phyloP scores from a whole-genome alignment of 2,329 filamentous ascomycete genomes.

The Penicillium brevicompactum region DNA sequence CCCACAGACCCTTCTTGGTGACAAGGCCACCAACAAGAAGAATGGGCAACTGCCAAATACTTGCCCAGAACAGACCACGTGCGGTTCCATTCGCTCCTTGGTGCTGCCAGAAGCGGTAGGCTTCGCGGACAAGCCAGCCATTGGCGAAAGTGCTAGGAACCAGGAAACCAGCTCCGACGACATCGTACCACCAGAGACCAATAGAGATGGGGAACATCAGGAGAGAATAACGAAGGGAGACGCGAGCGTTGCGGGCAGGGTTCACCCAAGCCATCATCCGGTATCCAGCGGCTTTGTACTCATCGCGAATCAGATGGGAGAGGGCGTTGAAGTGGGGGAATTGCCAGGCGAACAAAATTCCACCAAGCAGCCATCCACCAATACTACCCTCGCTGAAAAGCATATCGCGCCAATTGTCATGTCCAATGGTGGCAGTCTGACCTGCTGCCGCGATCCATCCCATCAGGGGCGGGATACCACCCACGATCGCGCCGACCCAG shows the following conservation, averaged over 20 bases:
- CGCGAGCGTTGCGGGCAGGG: constrained; percentile 78
- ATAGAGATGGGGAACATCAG: constrained; percentile 85
- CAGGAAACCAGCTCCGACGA: constrained; percentile 86
- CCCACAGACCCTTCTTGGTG: constrained; percentile 93
- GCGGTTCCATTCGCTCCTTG: constrained; percentile 80
- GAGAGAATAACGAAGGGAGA: constrained; percentile 83
- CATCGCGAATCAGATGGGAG: constrained; percentile 82
- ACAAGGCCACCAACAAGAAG: constrained; percentile 87
- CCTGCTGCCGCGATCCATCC: constrained; percentile 95
- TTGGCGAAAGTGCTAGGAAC: constrained; percentile 81
- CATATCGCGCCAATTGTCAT: constrained; percentile 76
- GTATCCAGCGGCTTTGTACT: constrained; percentile 74
- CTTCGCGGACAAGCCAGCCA: constrained; percentile 78
- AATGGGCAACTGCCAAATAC: constrained; percentile 91
- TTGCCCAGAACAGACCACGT: constrained; percentile 90
- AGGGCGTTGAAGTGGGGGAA: constrained; percentile 98
- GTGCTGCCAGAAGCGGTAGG: constrained; percentile 76
- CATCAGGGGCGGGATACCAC: constrained; percentile 94
- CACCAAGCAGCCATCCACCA: constrained; percentile 88
- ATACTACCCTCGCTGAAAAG: constrained; percentile 68
- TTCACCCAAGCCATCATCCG: constrained; percentile 84
- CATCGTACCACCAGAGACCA: constrained; percentile 73
- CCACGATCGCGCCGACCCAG: constrained; percentile 91
- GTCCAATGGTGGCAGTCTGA: constrained; percentile 72
- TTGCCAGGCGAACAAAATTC: constrained; percentile 89